A percentile compares a stretch with the other conserved stretches of the same genome.
Conservation (phyloP, 768 basidiomycete genomes). For the Tylopilus sp. region DNA sequence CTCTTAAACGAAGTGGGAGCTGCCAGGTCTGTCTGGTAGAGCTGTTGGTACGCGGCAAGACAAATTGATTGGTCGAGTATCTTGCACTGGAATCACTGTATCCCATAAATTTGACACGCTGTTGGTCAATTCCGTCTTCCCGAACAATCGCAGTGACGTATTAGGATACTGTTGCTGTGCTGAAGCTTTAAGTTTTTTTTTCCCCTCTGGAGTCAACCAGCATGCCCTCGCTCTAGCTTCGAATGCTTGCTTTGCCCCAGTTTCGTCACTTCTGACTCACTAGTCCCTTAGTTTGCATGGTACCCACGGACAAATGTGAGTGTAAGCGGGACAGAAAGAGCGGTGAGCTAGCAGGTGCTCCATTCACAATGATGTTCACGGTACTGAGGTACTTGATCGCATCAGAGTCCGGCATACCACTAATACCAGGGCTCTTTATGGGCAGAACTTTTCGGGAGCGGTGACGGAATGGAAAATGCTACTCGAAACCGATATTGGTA, state of each 20-base stretch:
- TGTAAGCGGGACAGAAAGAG: constrained; percentile 35
- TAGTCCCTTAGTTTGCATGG: constrained; percentile 38
- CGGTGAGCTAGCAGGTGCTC: constrained; percentile 30
- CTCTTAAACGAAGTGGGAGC: too few relatives aligned
- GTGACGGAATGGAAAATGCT: constrained; percentile 44
- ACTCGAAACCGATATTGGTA: constrained; percentile 46
- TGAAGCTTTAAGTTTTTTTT: constrained; percentile 15
- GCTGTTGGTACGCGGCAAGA: too few relatives aligned
- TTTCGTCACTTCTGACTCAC: constrained; percentile 46
- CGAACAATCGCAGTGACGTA: neutral
- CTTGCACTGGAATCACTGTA: too few relatives aligned
- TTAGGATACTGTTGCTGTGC: neutral
- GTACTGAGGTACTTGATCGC: constrained; percentile 41
- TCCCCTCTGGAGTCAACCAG: constrained; percentile 40
- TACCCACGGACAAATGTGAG: constrained; percentile 51
- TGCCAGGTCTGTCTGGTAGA: too few relatives aligned
- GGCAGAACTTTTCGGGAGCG: neutral
- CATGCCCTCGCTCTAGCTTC: constrained; percentile 42
- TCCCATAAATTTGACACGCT: neutral
- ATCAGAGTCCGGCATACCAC: constrained; percentile 44
- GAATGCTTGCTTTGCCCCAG: constrained; percentile 38
- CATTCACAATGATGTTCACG: constrained; percentile 38
- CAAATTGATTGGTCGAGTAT: too few relatives aligned
- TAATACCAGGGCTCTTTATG: constrained; percentile 9
- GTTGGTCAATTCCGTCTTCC: neutral